Evolutionary conservation across 2,329 filamentous ascomycete genomes (phyloP).

Genomic region (Coleophoma cylindrospora): DNA sequence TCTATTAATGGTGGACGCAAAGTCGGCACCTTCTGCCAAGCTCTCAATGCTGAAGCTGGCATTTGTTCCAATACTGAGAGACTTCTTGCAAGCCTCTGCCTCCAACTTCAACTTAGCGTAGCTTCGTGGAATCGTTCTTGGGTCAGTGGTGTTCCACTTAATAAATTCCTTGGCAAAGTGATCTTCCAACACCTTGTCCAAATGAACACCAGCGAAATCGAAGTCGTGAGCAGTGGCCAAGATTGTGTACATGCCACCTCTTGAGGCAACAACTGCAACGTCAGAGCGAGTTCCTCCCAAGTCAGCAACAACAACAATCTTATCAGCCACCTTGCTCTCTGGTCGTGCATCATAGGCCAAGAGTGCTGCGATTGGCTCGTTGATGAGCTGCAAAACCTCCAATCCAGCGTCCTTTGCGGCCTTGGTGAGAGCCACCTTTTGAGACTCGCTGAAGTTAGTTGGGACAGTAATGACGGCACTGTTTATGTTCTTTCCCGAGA

Average conservation of each 20-base stretch:
- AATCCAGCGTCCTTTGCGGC: constrained; percentile 77
- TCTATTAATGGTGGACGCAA: constrained; percentile 86
- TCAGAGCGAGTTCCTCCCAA: constrained; percentile 91
- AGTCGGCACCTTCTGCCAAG: constrained; percentile 84
- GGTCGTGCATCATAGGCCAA: constrained; percentile 87
- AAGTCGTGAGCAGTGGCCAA: constrained; percentile 94
- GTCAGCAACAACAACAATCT: constrained; percentile 87
- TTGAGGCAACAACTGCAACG: constrained; percentile 82
- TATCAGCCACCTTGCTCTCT: constrained; percentile 71
- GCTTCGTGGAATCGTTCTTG: constrained; percentile 72
- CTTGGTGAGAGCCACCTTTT: constrained; percentile 74
- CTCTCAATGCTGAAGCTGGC: constrained; percentile 92
- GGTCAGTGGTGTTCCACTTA: constrained; percentile 87
- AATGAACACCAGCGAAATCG: constrained; percentile 78
- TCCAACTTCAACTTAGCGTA: constrained; percentile 91
- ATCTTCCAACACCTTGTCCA: constrained; percentile 90
- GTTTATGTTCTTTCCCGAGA: constrained; percentile 86
- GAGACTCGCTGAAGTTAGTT: constrained; percentile 85
- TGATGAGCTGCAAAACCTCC: constrained; percentile 88
- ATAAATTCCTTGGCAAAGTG: constrained; percentile 98
- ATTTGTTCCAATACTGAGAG: constrained; percentile 81
- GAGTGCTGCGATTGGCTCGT: constrained; percentile 83
- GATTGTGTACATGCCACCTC: constrained; percentile 94
- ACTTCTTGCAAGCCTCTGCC: constrained; percentile 86
- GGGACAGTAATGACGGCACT: constrained; percentile 93